A percentile compares a stretch with the other conserved stretches of the same genome.
Conservation (phyloP, 2,329 filamentous ascomycete genomes). For the Xylaria sp. region DNA sequence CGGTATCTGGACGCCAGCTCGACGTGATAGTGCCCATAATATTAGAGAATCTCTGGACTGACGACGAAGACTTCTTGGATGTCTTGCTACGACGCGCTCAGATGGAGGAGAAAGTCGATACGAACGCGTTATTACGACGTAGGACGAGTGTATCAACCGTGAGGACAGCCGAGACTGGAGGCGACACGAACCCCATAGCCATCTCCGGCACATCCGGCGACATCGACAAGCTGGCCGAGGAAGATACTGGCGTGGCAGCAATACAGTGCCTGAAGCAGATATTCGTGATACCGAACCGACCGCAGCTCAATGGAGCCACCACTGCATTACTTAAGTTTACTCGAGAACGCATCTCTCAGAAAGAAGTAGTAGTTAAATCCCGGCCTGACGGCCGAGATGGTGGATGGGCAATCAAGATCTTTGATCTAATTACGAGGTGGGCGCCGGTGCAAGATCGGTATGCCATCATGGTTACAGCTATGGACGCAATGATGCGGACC, state of each 20-base stretch:
- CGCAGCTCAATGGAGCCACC: slow-evolving; percentile 83
- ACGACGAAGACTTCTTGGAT: slow-evolving; percentile 75
- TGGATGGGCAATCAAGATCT: slow-evolving; percentile 85
- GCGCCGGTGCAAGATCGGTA: slow-evolving; percentile 95
- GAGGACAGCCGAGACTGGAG: slow-evolving; percentile 72
- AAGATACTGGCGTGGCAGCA: slow-evolving; percentile 86
- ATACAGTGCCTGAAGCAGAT: slow-evolving; percentile 88
- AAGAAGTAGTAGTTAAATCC: slow-evolving; percentile 64
- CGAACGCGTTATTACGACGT: slow-evolving; percentile 71
- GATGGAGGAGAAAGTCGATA: slow-evolving; percentile 74
- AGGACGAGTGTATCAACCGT: slow-evolving; percentile 85
- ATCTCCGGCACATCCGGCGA: slow-evolving; percentile 85
- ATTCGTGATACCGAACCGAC: slow-evolving; percentile 82
- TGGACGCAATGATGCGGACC: slow-evolving; percentile 78
- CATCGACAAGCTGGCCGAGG: slow-evolving; percentile 88
- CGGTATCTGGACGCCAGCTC: slow-evolving; percentile 80
- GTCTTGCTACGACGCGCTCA: slow-evolving; percentile 74
- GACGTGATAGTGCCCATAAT: slow-evolving; percentile 84
- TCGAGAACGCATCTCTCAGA: slow-evolving; percentile 65
- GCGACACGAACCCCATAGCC: slow-evolving; percentile 74
- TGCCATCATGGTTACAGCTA: slow-evolving; percentile 83
- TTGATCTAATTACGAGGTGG: slow-evolving; percentile 84
- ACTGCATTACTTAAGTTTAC: slow-evolving; percentile 80
- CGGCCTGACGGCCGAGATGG: slow-evolving; percentile 59
- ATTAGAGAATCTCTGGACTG: slow-evolving; percentile 85